These are phyloP conservation scores for Diophrys appendiculata DNA, from an alignment of 73 alveolate species.

Conservation along the genomic window DNA sequence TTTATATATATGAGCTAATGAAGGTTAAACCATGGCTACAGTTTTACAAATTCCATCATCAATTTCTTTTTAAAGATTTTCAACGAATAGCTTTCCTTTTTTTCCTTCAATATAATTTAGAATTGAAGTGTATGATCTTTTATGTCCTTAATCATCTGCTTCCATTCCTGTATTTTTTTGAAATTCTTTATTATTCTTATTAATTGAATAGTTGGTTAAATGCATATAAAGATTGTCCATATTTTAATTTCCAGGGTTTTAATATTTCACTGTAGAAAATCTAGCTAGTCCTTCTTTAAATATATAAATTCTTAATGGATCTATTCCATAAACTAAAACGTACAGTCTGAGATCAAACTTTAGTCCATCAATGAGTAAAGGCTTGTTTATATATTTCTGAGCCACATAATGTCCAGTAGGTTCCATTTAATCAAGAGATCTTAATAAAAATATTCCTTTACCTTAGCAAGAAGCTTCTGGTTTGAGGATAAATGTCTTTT, in stretches of 20 bases:
- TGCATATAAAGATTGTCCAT: constrained; percentile 34
- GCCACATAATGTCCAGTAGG: constrained; percentile 67
- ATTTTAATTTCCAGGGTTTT: constrained; percentile 20
- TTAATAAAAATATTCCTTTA: constrained; percentile 31
- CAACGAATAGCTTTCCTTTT: not conserved
- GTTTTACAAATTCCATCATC: constrained; percentile 48
- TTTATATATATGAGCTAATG: constrained; percentile 53
- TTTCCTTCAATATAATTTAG: constrained; percentile 21
- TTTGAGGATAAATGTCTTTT: constrained; percentile 32
- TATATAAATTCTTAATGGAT: constrained; percentile 51
- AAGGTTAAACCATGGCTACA: constrained; percentile 43
- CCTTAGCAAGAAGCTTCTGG: constrained; percentile 52
- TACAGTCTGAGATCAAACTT: constrained; percentile 95
- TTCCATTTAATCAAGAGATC: constrained; percentile 9
- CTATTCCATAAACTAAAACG: constrained; percentile 51
- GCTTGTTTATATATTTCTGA: constrained; percentile 87
- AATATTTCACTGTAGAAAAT: constrained; percentile 56
- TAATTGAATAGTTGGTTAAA: constrained; percentile 45
- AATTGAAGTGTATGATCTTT: constrained; percentile 21
- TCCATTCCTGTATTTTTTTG: constrained; percentile 24
- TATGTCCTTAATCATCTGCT: constrained; percentile 39
- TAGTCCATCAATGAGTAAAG: constrained; percentile 92
- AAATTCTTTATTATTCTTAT: constrained; percentile 26
- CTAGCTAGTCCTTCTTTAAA: constrained; percentile 68
- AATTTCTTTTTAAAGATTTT: constrained; percentile 11